phyloP scores from a whole-genome alignment of 1,284 basidiomycete species.

The Cystobasidium pallidum region DNA sequence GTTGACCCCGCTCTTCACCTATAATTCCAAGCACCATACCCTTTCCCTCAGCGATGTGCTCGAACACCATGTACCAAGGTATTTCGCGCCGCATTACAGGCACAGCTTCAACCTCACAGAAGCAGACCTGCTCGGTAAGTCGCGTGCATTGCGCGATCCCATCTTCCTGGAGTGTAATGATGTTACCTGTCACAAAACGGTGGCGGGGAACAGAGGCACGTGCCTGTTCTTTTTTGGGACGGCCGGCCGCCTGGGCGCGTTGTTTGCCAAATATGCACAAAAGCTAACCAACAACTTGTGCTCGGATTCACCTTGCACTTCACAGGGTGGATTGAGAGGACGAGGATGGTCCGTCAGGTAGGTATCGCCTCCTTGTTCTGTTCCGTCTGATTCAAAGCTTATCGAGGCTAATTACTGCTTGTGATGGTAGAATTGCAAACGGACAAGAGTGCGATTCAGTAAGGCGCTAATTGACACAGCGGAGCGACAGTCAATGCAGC shows the following conservation, averaged over 20 bases:
- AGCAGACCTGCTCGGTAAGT: conserved; percentile 12
- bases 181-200: neutral
- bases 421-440: conserved; percentile 3
- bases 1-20: conserved; percentile 17
- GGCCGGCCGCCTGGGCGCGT: too few relatives aligned
- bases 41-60: conserved; percentile 6
- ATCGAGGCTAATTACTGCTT: neutral
- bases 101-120: conserved; percentile 9
- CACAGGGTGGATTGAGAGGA: conserved; percentile 12
- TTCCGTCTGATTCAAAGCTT: neutral
- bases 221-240: neutral
- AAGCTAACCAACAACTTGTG: neutral
- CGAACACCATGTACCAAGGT: conserved; percentile 25
- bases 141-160: too few relatives aligned
- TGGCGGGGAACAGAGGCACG: neutral
- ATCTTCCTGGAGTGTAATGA: neutral
- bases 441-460: conserved; percentile 13
- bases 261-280: too few relatives aligned
- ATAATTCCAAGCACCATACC: conserved; percentile 21
- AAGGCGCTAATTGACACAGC: conserved; percentile 15
- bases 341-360: conserved; percentile 6
- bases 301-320: neutral
- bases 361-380: neutral
- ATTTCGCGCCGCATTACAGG: conserved; percentile 14
- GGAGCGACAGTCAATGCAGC: conserved; percentile 32